Conservation (phyloP, 768 basidiomycete species). For the Xerocomellus dryophilus region DNA sequence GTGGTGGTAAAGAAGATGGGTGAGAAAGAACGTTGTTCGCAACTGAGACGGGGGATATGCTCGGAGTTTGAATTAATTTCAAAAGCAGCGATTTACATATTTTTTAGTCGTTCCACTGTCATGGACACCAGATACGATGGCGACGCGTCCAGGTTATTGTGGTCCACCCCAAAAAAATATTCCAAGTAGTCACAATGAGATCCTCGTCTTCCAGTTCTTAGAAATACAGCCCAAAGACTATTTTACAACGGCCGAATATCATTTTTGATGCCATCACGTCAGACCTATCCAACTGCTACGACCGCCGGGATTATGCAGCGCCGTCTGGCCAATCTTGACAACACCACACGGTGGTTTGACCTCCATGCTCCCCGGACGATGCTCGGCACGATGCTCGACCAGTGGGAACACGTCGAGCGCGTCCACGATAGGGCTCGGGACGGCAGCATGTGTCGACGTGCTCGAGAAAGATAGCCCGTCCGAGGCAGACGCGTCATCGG, state of each 20-base stretch:
- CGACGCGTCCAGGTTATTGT: not conserved
- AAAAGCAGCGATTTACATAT: conserved; percentile 4
- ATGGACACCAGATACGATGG: not conserved
- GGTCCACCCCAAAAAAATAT: too few species aligned
- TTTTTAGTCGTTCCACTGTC: not conserved
- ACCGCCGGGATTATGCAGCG: conserved; percentile 87
- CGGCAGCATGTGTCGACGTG: conserved; percentile 28
- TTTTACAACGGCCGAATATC: not conserved
- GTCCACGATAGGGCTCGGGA: conserved; percentile 72
- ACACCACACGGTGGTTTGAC: conserved; percentile 36
- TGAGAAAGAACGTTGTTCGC: not conserved
- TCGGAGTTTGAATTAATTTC: conserved; percentile 31
- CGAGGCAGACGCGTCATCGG: conserved; percentile 14
- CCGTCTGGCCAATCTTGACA: conserved; percentile 93
- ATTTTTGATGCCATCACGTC: conserved; percentile 16
- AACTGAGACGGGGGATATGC: conserved; percentile 8
- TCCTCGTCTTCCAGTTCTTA: too few species aligned
- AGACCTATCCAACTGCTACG: conserved; percentile 92
- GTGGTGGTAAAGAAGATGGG: conserved; percentile 1
- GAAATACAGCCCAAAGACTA: not conserved
- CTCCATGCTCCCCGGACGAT: conserved; percentile 7
- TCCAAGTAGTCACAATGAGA: too few species aligned
- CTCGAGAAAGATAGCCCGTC: conserved; percentile 27
- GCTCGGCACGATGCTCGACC: conserved; percentile 10
- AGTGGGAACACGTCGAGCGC: conserved; percentile 46